These are phyloP conservation scores for Sugiyamaella pinicola DNA, from an alignment of 1,139 yeast genomes.

Conservation along the genomic window DNA sequence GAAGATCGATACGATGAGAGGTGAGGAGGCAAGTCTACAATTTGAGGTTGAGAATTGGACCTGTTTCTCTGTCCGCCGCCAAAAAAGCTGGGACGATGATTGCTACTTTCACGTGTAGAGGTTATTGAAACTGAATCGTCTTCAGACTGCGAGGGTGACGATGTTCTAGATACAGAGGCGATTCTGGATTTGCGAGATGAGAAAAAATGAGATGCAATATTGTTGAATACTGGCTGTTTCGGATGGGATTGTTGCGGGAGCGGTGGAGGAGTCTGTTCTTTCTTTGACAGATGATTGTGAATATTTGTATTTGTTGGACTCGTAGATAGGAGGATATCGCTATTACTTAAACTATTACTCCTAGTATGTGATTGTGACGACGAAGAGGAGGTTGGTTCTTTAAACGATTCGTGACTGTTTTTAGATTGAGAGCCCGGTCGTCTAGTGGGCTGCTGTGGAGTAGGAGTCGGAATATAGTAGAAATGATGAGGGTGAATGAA, in stretches of 20 bases:
- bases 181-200: constrained; percentile 19
- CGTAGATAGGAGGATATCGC: constrained; percentile 4
- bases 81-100: constrained; percentile 8
- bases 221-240: constrained; percentile 2
- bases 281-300: neutral
- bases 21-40: neutral
- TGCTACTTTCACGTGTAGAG: neutral
- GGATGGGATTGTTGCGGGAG: constrained; percentile 3
- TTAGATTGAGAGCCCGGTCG: neutral
- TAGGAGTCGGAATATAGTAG: constrained; percentile 1
- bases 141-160: constrained; percentile 20
- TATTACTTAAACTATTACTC: constrained; percentile 5
- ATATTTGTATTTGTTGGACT: constrained; percentile 7
- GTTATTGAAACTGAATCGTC: constrained; percentile 14
- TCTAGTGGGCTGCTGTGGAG: constrained; percentile 9
- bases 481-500: constrained; percentile 19
- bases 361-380: constrained; percentile 4
- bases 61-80: constrained; percentile 10
- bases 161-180: constrained; percentile 16
- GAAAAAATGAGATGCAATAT: constrained; percentile 17
- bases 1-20: constrained; percentile 10
- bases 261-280: constrained; percentile 1
- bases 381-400: neutral
- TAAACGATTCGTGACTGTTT: constrained; percentile 5
- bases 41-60: constrained; percentile 15